Conservation (phyloP, 495 filamentous ascomycete species). For the Lepraria neglecta region DNA sequence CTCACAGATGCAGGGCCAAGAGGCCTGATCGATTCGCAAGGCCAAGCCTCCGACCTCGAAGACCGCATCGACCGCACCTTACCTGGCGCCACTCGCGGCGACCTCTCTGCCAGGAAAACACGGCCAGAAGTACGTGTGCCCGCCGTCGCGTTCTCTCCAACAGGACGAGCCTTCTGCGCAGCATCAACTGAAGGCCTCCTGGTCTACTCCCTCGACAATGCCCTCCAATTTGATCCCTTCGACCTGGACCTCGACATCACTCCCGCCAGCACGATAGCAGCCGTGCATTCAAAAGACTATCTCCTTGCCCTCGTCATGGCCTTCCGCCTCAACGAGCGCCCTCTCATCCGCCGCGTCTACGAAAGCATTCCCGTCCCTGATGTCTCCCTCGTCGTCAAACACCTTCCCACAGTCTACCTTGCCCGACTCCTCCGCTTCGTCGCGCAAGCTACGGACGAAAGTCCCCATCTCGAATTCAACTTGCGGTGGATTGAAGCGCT, state of each 20-base stretch:
- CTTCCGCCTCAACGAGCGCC: conserved; percentile 80
- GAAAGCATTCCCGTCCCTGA: conserved; percentile 70
- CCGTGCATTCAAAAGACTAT: conserved; percentile 70
- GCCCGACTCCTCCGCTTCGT: conserved; percentile 74
- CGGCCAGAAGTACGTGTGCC: conserved; percentile 81
- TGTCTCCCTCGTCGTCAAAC: conserved; percentile 69
- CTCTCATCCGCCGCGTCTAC: conserved; percentile 75
- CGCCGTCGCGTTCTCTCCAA: conserved; percentile 79
- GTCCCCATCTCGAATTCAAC: conserved; percentile 89
- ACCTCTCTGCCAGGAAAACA: conserved; percentile 66
- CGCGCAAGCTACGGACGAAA: conserved; percentile 80
- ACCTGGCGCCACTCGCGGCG: conserved; percentile 83
- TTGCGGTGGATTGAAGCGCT: conserved; percentile 86
- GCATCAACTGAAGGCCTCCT: conserved; percentile 90
- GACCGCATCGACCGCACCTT: conserved; percentile 75
- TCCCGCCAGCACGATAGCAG: conserved; percentile 67
- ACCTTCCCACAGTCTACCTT: conserved; percentile 82
- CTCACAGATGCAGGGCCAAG: conserved; percentile 85
- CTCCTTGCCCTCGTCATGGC: conserved; percentile 93
- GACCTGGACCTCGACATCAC: conserved; percentile 92
- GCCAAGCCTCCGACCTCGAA: conserved; percentile 83
- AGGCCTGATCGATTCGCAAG: conserved; percentile 75
- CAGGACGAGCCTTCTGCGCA: conserved; percentile 85
- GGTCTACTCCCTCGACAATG: conserved; percentile 80
- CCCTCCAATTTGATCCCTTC: conserved; percentile 84